Percentiles rank a stretch among this genome's conserved stretches.
Evolutionary conservation across 176 grass and related monocot genomes (phyloP).

Genomic region (Oryza brachyantha): DNA sequence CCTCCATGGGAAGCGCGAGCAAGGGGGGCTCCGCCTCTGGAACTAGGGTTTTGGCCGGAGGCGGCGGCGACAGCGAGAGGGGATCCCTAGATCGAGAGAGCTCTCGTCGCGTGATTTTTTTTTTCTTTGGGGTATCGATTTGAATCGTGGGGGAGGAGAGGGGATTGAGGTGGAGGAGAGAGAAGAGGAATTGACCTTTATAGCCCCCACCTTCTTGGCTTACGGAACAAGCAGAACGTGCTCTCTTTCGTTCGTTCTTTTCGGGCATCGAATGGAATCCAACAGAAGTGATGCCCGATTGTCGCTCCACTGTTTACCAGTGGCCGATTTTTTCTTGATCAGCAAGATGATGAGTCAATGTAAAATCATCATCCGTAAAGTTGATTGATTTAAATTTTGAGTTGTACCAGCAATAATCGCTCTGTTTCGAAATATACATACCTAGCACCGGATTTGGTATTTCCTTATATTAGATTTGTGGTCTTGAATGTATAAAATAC

Average conservation of each 20-base stretch:
- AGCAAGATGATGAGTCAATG: not conserved
- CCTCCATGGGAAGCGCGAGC: slow-evolving; percentile 48
- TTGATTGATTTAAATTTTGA: not conserved
- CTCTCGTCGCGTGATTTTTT: not conserved
- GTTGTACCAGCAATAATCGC: no score
- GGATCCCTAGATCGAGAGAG: slow-evolving; percentile 44
- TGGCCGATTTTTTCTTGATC: not conserved
- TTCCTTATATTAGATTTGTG: no score
- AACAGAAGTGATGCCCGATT: not conserved
- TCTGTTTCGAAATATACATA: no score
- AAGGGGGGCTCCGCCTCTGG: slow-evolving; percentile 31
- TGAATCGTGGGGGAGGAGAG: slow-evolving; percentile 35
- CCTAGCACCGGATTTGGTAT: no score
- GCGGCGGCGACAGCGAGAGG: not conserved
- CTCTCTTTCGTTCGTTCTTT: not conserved
- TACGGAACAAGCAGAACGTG: slow-evolving; percentile 43
- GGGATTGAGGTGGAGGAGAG: not conserved
- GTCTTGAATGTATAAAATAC: no score
- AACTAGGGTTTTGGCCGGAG: slow-evolving; percentile 46
- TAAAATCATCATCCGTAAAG: not conserved
- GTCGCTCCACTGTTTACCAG: not conserved
- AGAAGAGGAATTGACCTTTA: slow-evolving; percentile 31
- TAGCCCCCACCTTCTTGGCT: slow-evolving; percentile 42
- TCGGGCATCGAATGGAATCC: not conserved
- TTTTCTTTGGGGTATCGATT: slow-evolving; percentile 14